Conservation (phyloP, 169 alveolate genomes). For the Cryptosporidium bovis region DNA sequence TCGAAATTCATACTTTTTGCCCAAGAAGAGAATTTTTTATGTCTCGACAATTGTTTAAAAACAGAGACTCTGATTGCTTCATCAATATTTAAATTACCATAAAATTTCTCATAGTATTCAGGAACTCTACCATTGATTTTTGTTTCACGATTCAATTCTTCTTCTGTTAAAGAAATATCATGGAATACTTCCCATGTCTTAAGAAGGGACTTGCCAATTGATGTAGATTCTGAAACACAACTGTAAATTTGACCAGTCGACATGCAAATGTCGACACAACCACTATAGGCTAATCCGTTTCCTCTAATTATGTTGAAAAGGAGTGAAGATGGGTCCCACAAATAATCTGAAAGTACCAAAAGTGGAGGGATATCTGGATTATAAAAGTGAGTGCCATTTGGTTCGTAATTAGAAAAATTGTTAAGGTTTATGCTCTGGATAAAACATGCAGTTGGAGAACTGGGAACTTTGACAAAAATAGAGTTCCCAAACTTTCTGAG, state of each 20-base stretch:
- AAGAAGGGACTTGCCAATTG: constrained; percentile 44
- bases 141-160: constrained; percentile 1
- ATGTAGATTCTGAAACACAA: constrained; percentile 65
- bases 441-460: constrained; percentile 45
- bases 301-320: constrained; percentile 47
- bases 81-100: constrained; percentile 25
- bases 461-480: constrained; percentile 31
- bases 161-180: constrained; percentile 37
- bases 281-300: constrained; percentile 56
- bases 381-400: constrained; percentile 55
- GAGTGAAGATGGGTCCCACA: constrained; percentile 57
- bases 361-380: constrained; percentile 69
- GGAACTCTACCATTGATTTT: neutral
- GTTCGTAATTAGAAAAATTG: constrained; percentile 10
- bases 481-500: constrained; percentile 27
- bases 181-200: constrained; percentile 62
- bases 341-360: constrained; percentile 42
- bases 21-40: constrained; percentile 37
- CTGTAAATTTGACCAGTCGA: constrained; percentile 48
- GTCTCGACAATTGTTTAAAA: constrained; percentile 32
- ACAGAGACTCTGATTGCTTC: constrained; percentile 60
- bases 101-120: constrained; percentile 17
- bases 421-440: constrained; percentile 41
- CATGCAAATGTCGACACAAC: constrained; percentile 30
- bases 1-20: constrained; percentile 56